A percentile compares a stretch with the other conserved stretches of the same genome.
Evolutionary conservation across 495 filamentous ascomycete species (phyloP).

Genomic region (Penicillium argentinense): DNA sequence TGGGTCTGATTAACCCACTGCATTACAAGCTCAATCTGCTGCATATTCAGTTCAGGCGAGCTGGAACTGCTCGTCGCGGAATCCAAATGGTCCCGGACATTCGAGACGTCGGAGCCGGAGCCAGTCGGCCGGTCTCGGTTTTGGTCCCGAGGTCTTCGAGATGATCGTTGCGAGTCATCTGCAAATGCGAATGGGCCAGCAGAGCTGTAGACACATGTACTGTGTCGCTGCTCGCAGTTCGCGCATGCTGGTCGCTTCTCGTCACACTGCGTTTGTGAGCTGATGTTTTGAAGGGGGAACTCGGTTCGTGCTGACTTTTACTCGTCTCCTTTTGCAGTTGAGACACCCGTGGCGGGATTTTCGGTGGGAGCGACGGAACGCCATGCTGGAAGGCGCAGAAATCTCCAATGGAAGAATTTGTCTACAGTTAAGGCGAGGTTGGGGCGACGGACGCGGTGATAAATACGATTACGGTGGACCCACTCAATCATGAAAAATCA

Average conservation of each 20-base stretch:
- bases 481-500: no score
- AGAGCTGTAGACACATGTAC: constrained; percentile 21
- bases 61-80: not conserved
- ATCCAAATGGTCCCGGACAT: constrained; percentile 2
- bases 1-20: constrained; percentile 28
- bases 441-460: constrained; percentile 2
- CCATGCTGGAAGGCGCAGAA: constrained; percentile 5
- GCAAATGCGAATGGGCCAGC: constrained; percentile 19
- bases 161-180: not conserved
- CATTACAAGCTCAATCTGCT: constrained; percentile 19
- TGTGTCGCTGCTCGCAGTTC: constrained; percentile 19
- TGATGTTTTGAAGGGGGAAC: not conserved
- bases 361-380: constrained; percentile 16
- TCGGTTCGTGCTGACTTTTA: constrained; percentile 22
- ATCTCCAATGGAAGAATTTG: not conserved
- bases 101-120: not conserved
- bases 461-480: constrained; percentile 13
- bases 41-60: constrained; percentile 13
- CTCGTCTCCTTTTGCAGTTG: constrained; percentile 25
- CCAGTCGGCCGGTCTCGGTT: not conserved
- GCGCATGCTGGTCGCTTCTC: constrained; percentile 21
- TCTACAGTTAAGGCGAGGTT: not conserved
- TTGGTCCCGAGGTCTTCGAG: constrained; percentile 2
- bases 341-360: constrained; percentile 29
- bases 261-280: constrained; percentile 19